These are phyloP conservation scores for Suillus subluteus DNA, from an alignment of 768 basidiomycete genomes.

Conservation along the genomic window DNA sequence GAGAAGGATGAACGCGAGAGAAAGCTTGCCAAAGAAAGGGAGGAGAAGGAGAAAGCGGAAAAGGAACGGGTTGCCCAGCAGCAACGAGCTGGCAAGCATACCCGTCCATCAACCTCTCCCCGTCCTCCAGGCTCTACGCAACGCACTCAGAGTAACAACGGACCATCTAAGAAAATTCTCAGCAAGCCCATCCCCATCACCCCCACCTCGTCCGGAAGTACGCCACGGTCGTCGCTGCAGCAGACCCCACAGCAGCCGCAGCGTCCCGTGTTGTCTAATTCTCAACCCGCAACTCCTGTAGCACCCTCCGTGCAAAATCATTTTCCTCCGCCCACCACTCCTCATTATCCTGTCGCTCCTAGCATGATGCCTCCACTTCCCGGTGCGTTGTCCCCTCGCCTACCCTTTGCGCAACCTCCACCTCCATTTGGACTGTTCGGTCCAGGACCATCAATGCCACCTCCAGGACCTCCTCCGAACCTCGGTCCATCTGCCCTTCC, in stretches of 20 bases:
- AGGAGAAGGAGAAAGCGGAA: slow-evolving; percentile 60
- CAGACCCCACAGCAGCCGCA: slow-evolving; percentile 42
- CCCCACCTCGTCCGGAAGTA: slow-evolving; percentile 25
- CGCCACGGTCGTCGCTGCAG: slow-evolving; percentile 28
- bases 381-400: slow-evolving; percentile 55
- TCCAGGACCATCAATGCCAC: slow-evolving; percentile 47
- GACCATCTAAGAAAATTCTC: slow-evolving; percentile 61
- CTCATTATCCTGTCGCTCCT: slow-evolving; percentile 50
- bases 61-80: slow-evolving; percentile 47
- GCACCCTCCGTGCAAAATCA: slow-evolving; percentile 32
- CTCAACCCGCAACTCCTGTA: slow-evolving; percentile 52
- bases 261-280: slow-evolving; percentile 37
- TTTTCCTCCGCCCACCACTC: slow-evolving; percentile 47
- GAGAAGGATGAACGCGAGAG: slow-evolving; percentile 71
- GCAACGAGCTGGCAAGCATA: slow-evolving; percentile 51
- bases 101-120: slow-evolving; percentile 56
- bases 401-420: slow-evolving; percentile 49
- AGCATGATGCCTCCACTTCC: slow-evolving; percentile 46
- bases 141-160: slow-evolving; percentile 50
- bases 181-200: slow-evolving; percentile 44
- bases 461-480: slow-evolving; percentile 45
- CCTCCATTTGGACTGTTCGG: slow-evolving; percentile 52
- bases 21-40: slow-evolving; percentile 65
- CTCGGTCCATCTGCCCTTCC: slow-evolving; percentile 60
- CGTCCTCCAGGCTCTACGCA: slow-evolving; percentile 53